Evolutionary conservation across 805 yeast genomes (phyloP).

Genomic region (Yamadazyma akitaensis): DNA sequence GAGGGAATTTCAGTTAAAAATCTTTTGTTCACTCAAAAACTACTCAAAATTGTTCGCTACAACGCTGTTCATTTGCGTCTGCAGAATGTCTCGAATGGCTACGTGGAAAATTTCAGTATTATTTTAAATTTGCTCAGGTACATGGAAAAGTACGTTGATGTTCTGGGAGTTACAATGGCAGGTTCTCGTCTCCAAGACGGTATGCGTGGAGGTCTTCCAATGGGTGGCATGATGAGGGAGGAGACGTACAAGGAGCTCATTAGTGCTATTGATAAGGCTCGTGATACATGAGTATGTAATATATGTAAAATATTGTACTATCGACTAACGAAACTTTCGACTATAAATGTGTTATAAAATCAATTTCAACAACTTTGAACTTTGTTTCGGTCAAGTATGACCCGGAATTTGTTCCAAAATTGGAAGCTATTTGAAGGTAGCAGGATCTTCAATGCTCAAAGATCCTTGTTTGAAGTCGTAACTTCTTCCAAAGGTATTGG

Average conservation of each 20-base stretch:
- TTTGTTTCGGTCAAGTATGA: no score
- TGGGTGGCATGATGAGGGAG: slow-evolving; percentile 1
- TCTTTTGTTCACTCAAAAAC: slow-evolving; percentile 33
- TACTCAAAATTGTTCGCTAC: slow-evolving; percentile 35
- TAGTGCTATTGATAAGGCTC: background rate
- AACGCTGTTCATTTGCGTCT: slow-evolving; percentile 10
- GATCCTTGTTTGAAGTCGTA: slow-evolving; percentile 23
- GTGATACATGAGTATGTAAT: background rate
- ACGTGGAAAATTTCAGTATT: slow-evolving; percentile 6
- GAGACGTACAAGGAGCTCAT: background rate
- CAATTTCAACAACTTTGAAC: no score
- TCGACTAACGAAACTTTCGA: no score
- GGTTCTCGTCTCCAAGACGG: slow-evolving; percentile 2
- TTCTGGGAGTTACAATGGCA: background rate
- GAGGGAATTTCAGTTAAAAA: slow-evolving; percentile 19
- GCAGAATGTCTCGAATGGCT: background rate
- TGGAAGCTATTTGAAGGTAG: background rate
- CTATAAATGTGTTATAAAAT: no score
- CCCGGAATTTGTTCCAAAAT: no score
- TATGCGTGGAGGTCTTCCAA: slow-evolving; percentile 1
- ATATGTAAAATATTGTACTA: background rate
- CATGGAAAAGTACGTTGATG: slow-evolving; percentile 4
- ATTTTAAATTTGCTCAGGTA: slow-evolving; percentile 26
- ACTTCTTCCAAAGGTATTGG: slow-evolving; percentile 39
- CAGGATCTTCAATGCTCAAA: background rate